A percentile compares a stretch with the other conserved stretches of the same genome.
phyloP scores from a whole-genome alignment of 1,284 basidiomycete species.

The Golubevia sp. region DNA sequence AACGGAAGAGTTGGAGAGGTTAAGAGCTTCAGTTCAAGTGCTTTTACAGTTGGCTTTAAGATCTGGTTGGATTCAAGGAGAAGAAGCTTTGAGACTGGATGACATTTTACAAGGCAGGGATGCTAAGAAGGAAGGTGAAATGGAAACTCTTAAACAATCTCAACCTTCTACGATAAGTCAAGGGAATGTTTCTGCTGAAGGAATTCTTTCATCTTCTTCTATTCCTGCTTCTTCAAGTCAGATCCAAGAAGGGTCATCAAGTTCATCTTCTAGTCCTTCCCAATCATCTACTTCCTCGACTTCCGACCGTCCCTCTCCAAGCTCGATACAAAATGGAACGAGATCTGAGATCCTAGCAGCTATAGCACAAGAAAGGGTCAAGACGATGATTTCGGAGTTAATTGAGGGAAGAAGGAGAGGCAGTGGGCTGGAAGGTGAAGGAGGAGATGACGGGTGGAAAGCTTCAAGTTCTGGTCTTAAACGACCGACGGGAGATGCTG shows the following conservation, averaged over 20 bases:
- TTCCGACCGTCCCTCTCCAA: too few species aligned
- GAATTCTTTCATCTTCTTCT: too few species aligned
- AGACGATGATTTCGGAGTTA: background rate
- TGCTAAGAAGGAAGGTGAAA: background rate
- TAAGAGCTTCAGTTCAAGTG: slow-evolving; percentile 36
- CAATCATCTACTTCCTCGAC: too few species aligned
- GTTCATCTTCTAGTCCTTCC: too few species aligned
- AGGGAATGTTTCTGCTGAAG: too few species aligned
- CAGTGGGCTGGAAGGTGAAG: background rate
- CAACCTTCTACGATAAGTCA: too few species aligned
- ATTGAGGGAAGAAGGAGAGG: background rate
- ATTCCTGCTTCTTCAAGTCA: too few species aligned
- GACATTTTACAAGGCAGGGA: slow-evolving; percentile 14
- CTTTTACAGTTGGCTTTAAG: slow-evolving; percentile 34
- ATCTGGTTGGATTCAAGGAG: slow-evolving; percentile 35
- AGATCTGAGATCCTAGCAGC: background rate
- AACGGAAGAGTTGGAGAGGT: slow-evolving; percentile 22
- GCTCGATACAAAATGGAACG: background rate
- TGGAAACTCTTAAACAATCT: too few species aligned
- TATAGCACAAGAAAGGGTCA: background rate
- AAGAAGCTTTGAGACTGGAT: slow-evolving; percentile 34
- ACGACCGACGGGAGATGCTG: background rate
- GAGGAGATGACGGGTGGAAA: background rate
- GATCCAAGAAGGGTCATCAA: too few species aligned
- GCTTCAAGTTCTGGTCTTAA: background rate